Evolutionary conservation across 2,329 filamentous ascomycete species (phyloP).

Genomic region (Aspergillus sp.): DNA sequence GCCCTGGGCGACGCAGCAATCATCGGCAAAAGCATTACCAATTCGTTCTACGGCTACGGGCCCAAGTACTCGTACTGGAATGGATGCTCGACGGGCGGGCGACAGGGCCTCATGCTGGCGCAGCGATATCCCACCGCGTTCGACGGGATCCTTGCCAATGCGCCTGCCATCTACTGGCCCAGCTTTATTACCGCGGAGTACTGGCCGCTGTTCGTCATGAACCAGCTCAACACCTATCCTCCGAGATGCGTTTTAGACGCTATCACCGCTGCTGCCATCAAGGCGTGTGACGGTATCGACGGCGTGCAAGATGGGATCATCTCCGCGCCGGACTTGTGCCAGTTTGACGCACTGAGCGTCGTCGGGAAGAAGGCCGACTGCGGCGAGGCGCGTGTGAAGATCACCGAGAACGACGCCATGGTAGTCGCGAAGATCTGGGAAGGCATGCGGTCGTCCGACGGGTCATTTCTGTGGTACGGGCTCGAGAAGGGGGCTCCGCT

Average conservation of each 20-base stretch:
- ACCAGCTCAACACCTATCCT: conserved; percentile 8
- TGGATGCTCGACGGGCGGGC: conserved; percentile 38
- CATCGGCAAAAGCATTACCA: conserved; percentile 18
- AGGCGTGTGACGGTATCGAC: conserved; percentile 28
- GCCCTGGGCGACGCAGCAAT: conserved; percentile 25
- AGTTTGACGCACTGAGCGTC: conserved; percentile 16
- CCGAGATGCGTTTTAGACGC: conserved; percentile 26
- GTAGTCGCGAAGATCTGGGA: conserved; percentile 23
- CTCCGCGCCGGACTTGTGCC: conserved; percentile 6
- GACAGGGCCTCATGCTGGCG: conserved; percentile 36
- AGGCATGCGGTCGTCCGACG: conserved; percentile 15
- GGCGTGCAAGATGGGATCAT: conserved; percentile 26
- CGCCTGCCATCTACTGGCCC: conserved; percentile 29
- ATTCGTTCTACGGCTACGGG: conserved; percentile 20
- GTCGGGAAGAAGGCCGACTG: conserved; percentile 11
- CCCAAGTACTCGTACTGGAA: conserved; percentile 34
- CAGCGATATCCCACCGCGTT: conserved; percentile 37
- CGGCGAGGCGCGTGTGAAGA: conserved; percentile 10
- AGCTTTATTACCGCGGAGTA: conserved; percentile 10
- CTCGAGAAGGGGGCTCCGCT: conserved; percentile 17
- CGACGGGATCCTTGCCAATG: conserved; percentile 36
- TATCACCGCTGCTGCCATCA: conserved; percentile 24
- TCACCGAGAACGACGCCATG: conserved; percentile 20
- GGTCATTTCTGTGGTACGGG: conserved; percentile 25
- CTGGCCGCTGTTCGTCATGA: conserved; percentile 19